These are phyloP conservation scores for Cerrena zonata DNA, from an alignment of 1,284 basidiomycete genomes.

Conservation along the genomic window DNA sequence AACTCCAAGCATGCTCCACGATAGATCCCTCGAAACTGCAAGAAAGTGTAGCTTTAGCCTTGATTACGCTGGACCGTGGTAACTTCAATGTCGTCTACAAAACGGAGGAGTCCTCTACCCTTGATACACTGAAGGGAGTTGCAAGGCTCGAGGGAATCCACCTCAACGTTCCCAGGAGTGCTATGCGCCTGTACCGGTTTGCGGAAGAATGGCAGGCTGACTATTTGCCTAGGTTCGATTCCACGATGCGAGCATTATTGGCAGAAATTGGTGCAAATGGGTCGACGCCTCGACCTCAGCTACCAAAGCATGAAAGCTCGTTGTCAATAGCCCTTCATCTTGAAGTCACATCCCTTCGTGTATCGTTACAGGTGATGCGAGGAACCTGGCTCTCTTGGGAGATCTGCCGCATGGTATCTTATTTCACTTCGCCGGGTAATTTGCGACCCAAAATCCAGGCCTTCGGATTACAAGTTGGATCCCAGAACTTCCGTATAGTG, in stretches of 20 bases:
- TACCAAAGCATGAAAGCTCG: constrained; percentile 15
- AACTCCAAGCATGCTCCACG: constrained; percentile 54
- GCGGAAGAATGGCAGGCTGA: constrained; percentile 74
- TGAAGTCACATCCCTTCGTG: constrained; percentile 41
- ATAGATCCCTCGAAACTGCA: constrained; percentile 30
- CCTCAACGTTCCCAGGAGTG: constrained; percentile 70
- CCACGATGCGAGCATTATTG: constrained; percentile 57
- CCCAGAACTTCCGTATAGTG: constrained; percentile 60
- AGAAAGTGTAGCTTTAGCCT: constrained; percentile 55
- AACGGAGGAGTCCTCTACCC: constrained; percentile 28
- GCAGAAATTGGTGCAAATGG: constrained; percentile 52
- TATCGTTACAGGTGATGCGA: constrained; percentile 74
- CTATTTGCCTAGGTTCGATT: constrained; percentile 66
- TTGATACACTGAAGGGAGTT: constrained; percentile 15
- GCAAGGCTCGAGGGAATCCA: constrained; percentile 41
- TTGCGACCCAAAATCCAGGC: constrained; percentile 32
- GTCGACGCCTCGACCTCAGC: constrained; percentile 18
- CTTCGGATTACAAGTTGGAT: constrained; percentile 61
- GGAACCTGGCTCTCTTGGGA: constrained; percentile 80
- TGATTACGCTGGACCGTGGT: constrained; percentile 43
- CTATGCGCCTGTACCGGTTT: constrained; percentile 69
- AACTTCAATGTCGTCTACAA: constrained; percentile 41
- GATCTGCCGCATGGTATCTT: constrained; percentile 43
- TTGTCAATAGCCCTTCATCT: constrained; percentile 38
- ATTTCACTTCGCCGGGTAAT: constrained; percentile 37